A percentile compares a stretch with the other conserved stretches of the same genome.
These are phyloP conservation scores for Coniosporium tulheliwenetii DNA, from an alignment of 2,329 filamentous ascomycete genomes.

Conservation along the genomic window DNA sequence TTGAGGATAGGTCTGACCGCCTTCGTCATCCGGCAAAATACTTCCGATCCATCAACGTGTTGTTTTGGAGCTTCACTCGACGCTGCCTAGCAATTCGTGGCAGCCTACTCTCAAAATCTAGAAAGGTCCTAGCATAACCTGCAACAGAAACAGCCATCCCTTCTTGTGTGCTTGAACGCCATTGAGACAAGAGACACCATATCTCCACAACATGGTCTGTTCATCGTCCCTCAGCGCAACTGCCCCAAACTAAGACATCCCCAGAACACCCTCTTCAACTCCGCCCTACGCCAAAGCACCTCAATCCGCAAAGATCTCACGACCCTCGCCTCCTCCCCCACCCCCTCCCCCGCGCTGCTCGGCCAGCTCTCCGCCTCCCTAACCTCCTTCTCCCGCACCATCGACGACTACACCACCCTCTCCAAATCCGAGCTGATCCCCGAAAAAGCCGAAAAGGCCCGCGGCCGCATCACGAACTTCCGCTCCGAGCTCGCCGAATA, in stretches of 20 bases:
- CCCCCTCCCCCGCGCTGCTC: constrained; percentile 40
- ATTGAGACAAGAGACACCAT: no score
- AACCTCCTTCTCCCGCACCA: constrained; percentile 69
- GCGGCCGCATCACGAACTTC: constrained; percentile 74
- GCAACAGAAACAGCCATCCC: no score
- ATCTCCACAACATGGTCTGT: no score
- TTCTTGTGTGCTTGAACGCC: no score
- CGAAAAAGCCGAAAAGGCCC: constrained; percentile 82
- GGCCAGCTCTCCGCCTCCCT: constrained; percentile 67
- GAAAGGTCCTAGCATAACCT: no score
- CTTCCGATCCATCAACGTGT: no score
- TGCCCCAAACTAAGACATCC: constrained; percentile 14
- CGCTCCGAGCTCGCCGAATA: constrained; percentile 69
- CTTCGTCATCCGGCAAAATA: no score
- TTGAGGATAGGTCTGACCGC: no score
- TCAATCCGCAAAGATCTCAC: constrained; percentile 64
- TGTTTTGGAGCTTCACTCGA: no score
- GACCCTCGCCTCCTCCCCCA: constrained; percentile 45
- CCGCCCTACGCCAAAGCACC: constrained; percentile 70
- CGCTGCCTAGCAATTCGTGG: no score
- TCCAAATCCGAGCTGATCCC: constrained; percentile 80
- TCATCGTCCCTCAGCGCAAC: no score
- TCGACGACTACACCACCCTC: constrained; percentile 81
- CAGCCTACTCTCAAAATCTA: no score
- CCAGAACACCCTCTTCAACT: constrained; percentile 69